Base-by-base conservation (phyloP, 306 rosid species). In the Cercis canadensis region DNA sequence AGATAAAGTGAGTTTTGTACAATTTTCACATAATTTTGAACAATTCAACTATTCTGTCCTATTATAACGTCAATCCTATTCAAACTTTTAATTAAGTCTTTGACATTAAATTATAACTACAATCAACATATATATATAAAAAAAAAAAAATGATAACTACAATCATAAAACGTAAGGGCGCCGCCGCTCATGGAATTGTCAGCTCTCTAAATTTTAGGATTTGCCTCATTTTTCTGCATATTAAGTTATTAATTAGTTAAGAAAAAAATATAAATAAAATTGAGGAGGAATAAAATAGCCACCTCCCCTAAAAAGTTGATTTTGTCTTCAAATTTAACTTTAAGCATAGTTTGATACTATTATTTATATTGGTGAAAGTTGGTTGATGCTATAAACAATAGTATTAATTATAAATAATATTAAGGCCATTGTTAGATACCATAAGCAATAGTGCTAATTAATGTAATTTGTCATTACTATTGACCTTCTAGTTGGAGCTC, bases 301-400 rank as follows among this genome's bases (percentile, higher is more conserved):
- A 19, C 8, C 51, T 21, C 19, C 57, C 33, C 58, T 54, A 24
- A 60, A 73, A 76, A 66, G 81, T 64, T 41, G 62, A 71, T 54
- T 69, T 86, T 66, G 81, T 65, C 69, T 67, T 74, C 66, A 78
- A 49, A 57, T 61, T 4, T 11, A 32, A 6, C 32, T 17, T 34
- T 34, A 46, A 56, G 52, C 40, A 7, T 3, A 10, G 24, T 37
- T 18, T 29, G 62, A 67, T 52, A 47, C 52, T 58, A 58, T 72
- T 46, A 14, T 18, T 56, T 69, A 69, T 49, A 32, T 62, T 9
- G 56, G 57, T 18, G 49, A 41, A 61, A 72, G 55, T 51, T 36
- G 53, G 4, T 50, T 75, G 73, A 69, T 50, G 51, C 33, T 43
- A 33, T 13, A 43, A 78, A 65, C 18, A 50, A 49, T 18, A 19